Evolutionary conservation across 495 filamentous ascomycete genomes (phyloP), one percentile per base, ranked within the genome.

Genomic region (Entonaema liquescens): DNA sequence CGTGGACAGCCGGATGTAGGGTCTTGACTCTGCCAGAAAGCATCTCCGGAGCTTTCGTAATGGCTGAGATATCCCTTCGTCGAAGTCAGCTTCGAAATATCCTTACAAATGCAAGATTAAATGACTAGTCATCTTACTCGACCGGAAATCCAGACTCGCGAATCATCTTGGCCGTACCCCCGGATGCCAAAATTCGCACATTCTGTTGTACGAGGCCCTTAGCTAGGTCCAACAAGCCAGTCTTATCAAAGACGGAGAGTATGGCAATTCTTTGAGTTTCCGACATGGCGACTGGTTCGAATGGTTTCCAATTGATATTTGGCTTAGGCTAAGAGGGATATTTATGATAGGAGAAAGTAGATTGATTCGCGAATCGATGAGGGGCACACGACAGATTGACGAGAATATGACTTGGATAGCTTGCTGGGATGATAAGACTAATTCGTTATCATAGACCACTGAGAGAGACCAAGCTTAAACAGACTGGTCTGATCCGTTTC

Each of bases 1-100:
- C 93, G 81, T 98, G 95, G 49, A 98, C 94, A 36, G 92, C 92
- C 12, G 94, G 95, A 83, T 98, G 94, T 44, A 98, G 90, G 55
- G 95, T 98, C 89, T 98, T 98, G 76, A 98, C 95, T 78, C 96
- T 87, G 50, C 96, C 95, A 68, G 91, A 89, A 31, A 99, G 90
- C 91, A 99, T 98, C 85, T 98, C 96, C 35, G 96, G 95, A n/a
- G 95, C 93, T 78, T 97, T 92, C 33, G 95, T 99, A 80, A 99
- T 98, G 77, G 92, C 92, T 64, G 93, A 97, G 70, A 99, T 91
- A 83, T 99, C 95, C 82, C 93, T 95, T 71, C 9, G 31, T 76
- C 42, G 54, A 59, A 25, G 71, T 73, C 47, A 68, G 58, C 19
- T 15, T 47, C 8, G 26, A 72, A 38, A 50, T 55, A 35, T 59